Evolutionary conservation across 2,329 filamentous ascomycete genomes (phyloP).

Genomic region (Bipolaris victoriae): DNA sequence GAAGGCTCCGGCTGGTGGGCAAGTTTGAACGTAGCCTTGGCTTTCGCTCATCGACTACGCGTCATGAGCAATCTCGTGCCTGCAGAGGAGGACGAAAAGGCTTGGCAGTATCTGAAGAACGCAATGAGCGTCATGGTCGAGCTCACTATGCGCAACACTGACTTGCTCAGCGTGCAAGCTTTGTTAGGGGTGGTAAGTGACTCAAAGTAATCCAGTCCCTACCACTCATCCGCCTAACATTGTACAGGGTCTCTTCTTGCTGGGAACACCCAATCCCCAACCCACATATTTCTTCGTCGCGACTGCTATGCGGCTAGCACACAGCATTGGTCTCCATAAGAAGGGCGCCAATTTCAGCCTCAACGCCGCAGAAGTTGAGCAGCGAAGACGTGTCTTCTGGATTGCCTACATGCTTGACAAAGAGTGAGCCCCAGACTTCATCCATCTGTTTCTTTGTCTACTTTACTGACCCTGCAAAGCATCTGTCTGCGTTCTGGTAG

Average conservation of each 20-base stretch:
- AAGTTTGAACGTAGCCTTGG: conserved; percentile 88
- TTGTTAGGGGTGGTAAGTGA: conserved; percentile 78
- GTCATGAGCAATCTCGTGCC: conserved; percentile 95
- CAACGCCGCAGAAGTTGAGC: conserved; percentile 92
- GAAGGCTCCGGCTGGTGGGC: conserved; percentile 99
- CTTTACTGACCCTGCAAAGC: conserved; percentile 43
- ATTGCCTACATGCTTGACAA: conserved; percentile 77
- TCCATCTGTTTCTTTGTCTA: neutral
- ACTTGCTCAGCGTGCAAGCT: conserved; percentile 92
- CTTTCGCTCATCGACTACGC: conserved; percentile 89
- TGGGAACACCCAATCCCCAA: conserved; percentile 95
- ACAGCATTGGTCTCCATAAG: conserved; percentile 95
- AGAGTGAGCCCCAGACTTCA: conserved; percentile 56
- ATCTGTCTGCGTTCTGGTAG: conserved; percentile 75
- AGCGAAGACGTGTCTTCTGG: conserved; percentile 80
- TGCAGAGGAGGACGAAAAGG: conserved; percentile 89
- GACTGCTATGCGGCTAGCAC: conserved; percentile 85
- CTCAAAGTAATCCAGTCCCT: neutral
- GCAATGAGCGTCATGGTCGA: conserved; percentile 92
- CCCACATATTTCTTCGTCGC: conserved; percentile 90
- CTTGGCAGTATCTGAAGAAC: conserved; percentile 96
- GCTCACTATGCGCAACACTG: conserved; percentile 93
- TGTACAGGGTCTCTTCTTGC: conserved; percentile 77
- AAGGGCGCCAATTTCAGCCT: conserved; percentile 90
- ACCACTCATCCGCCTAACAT: conserved; percentile 20